Evolutionary conservation across 352 stramenopile genomes (phyloP).

Genomic region (Pythium myriotylum): DNA sequence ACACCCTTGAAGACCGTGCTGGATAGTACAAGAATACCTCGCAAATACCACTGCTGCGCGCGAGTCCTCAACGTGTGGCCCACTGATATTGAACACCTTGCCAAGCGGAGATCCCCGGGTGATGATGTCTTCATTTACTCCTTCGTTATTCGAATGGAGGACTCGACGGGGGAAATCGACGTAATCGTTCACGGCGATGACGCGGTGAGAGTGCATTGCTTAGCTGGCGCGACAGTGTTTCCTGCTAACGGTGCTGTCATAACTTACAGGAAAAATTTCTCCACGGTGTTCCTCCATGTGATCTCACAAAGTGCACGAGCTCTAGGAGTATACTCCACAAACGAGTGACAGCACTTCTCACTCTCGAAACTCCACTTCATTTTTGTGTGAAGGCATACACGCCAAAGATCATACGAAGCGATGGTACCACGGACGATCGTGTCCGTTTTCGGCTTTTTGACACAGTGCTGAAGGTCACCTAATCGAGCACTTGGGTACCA

Average conservation of each 20-base stretch:
- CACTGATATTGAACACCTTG: constrained; percentile 46
- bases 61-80: constrained; percentile 53
- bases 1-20: constrained; percentile 43
- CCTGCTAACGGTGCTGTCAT: no score
- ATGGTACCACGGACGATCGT: constrained; percentile 7
- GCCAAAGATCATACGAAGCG: constrained; percentile 19
- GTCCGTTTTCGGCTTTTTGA: constrained; percentile 77
- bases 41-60: constrained; percentile 70
- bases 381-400: constrained; percentile 80
- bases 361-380: constrained; percentile 31
- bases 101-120: constrained; percentile 37
- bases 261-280: constrained; percentile 60
- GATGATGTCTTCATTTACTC: constrained; percentile 58
- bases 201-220: constrained; percentile 44
- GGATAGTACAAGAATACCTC: constrained; percentile 34
- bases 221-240: no score
- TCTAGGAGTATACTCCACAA: constrained; percentile 58
- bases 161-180: constrained; percentile 51
- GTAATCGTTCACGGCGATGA: constrained; percentile 73
- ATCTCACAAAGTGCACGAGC: constrained; percentile 53
- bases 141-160: constrained; percentile 62
- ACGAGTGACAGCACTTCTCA: constrained; percentile 41
- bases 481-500: no score
- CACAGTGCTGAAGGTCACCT: constrained; percentile 42
- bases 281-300: constrained; percentile 67